Conservation (phyloP, 768 basidiomycete genomes). For the Lactarius indigo region DNA sequence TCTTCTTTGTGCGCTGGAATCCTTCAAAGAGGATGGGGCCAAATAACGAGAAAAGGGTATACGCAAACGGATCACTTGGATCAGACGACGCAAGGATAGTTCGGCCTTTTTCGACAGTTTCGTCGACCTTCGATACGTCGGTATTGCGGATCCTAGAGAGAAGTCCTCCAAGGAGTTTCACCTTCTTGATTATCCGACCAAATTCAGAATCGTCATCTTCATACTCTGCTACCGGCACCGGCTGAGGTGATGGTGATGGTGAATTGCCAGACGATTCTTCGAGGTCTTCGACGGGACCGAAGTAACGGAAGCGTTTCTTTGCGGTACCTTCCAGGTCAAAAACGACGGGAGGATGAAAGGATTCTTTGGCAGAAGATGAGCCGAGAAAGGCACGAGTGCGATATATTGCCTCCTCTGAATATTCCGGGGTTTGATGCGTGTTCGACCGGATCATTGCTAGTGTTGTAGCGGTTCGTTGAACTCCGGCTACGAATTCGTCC, state of each 20-base stretch:
- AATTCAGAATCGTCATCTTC: not conserved
- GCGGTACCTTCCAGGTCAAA: not conserved
- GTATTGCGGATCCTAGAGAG: not conserved
- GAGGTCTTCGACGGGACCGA: not conserved
- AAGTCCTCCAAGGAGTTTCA: rapidly evolving
- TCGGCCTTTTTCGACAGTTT: not conserved
- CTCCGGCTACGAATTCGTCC: not conserved
- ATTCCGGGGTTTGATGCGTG: not conserved
- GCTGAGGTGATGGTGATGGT: too few species aligned
- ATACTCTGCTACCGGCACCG: too few species aligned
- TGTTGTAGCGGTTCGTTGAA: not conserved
- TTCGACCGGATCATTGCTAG: not conserved
- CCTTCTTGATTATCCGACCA: not conserved
- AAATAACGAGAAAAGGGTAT: not conserved
- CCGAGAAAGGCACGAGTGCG: not conserved
- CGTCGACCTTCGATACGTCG: not conserved
- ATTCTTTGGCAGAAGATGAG: not conserved
- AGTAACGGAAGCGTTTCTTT: not conserved
- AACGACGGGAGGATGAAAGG: too few species aligned
- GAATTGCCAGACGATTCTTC: not conserved
- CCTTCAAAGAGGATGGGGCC: not conserved
- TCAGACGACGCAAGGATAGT: not conserved
- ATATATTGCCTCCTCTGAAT: not conserved
- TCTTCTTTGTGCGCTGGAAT: not conserved
- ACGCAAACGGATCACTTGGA: not conserved